Percentiles rank a stretch among this genome's conserved stretches.
Conservation (phyloP, 2,329 filamentous ascomycete species). For the Fusarium fracticaudum region DNA sequence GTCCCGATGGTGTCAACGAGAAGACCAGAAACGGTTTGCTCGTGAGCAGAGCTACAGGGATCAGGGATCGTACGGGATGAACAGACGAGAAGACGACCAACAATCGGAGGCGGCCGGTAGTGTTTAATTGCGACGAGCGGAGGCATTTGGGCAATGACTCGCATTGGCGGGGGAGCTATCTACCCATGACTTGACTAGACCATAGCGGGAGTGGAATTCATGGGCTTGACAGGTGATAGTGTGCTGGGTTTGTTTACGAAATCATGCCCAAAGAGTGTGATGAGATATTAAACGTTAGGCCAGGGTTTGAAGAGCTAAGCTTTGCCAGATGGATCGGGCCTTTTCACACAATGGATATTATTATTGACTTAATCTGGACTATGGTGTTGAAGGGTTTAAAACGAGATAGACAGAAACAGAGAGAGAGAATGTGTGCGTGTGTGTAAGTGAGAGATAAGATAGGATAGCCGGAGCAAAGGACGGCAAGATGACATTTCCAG, state of each 20-base stretch:
- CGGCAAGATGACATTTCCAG: background rate
- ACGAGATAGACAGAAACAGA: background rate
- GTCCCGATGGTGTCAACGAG: conserved; percentile 6
- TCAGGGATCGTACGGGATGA: conserved; percentile 26
- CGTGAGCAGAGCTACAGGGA: conserved; percentile 13
- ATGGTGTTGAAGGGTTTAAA: background rate
- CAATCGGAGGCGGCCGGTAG: conserved; percentile 33
- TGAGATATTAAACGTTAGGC: conserved; percentile 1
- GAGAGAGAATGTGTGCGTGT: background rate
- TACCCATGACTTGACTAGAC: conserved; percentile 27
- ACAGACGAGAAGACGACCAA: conserved; percentile 22
- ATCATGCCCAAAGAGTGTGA: background rate
- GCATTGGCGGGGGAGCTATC: conserved; percentile 40
- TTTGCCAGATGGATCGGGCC: background rate
- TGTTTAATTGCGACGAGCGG: conserved; percentile 25
- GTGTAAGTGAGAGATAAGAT: conserved; percentile 8
- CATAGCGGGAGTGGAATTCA: conserved; percentile 10
- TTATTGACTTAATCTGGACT: background rate
- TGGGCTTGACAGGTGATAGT: conserved; percentile 13
- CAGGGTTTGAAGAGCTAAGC: background rate
- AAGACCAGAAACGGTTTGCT: background rate
- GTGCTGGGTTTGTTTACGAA: background rate
- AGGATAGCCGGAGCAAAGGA: background rate
- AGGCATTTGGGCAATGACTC: conserved; percentile 37
- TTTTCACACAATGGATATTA: background rate